Evolutionary conservation across 2,329 filamentous ascomycete species (phyloP).

Genomic region (Colletotrichum sp.): DNA sequence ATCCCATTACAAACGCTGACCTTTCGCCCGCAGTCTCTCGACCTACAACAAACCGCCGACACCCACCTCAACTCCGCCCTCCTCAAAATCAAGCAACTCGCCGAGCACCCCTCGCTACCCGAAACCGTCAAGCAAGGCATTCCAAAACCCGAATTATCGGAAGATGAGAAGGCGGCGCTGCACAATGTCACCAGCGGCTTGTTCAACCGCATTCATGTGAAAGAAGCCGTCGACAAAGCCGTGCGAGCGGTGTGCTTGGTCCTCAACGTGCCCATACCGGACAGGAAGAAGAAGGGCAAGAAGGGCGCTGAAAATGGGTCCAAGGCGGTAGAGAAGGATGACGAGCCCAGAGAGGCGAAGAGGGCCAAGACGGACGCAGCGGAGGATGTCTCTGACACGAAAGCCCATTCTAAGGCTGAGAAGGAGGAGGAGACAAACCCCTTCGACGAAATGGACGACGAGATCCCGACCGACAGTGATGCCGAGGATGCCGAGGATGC

Average conservation of each 20-base stretch:
- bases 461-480: conserved; percentile 23
- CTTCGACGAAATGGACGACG: conserved; percentile 24
- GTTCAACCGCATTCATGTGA: conserved; percentile 57
- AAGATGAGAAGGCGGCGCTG: conserved; percentile 55
- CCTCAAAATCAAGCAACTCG: conserved; percentile 57
- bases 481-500: not conserved
- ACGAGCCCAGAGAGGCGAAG: conserved; percentile 33
- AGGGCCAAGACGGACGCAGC: conserved; percentile 25
- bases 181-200: conserved; percentile 66
- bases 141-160: conserved; percentile 54
- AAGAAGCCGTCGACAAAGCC: conserved; percentile 53
- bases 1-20: not conserved
- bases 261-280: conserved; percentile 53
- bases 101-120: conserved; percentile 55
- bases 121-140: conserved; percentile 50
- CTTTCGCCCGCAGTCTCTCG: conserved; percentile 51
- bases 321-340: conserved; percentile 33
- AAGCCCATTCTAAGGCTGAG: conserved; percentile 33
- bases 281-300: conserved; percentile 41
- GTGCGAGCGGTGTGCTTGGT: conserved; percentile 52
- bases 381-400: conserved; percentile 25
- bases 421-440: conserved; percentile 26
- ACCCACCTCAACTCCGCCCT: conserved; percentile 61
- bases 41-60: conserved; percentile 61
- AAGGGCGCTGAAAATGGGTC: conserved; percentile 35